A percentile compares a stretch with the other conserved stretches of the same genome.
phyloP scores from a whole-genome alignment of 169 alveolate species.

The Plasmodium coatneyi region DNA sequence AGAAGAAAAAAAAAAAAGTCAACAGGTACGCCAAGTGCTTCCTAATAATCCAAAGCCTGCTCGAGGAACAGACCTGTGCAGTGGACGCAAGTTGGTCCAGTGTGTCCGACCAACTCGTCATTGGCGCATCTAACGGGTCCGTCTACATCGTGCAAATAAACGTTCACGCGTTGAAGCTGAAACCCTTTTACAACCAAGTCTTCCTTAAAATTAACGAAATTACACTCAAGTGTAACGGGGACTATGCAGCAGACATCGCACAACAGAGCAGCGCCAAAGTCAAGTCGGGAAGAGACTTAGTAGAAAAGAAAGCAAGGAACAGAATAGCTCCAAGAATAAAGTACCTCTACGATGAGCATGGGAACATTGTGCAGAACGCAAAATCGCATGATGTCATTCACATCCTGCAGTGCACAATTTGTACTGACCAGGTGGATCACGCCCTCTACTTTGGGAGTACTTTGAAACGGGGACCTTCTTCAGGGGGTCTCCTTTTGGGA shows the following conservation, averaged over 20 bases:
- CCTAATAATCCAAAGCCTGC: slow-evolving; percentile 37
- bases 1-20: slow-evolving; percentile 28
- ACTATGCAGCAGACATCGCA: background rate
- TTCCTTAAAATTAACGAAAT: slow-evolving; percentile 25
- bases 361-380: slow-evolving; percentile 33
- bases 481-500: background rate
- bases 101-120: slow-evolving; percentile 30
- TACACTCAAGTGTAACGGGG: background rate
- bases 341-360: slow-evolving; percentile 61
- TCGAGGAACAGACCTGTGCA: slow-evolving; percentile 73
- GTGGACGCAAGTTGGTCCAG: slow-evolving; percentile 69
- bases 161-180: background rate
- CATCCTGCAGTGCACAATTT: slow-evolving; percentile 8
- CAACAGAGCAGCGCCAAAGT: background rate
- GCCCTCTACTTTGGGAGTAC: background rate
- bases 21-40: slow-evolving; percentile 70
- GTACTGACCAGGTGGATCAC: background rate
- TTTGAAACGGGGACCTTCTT: background rate
- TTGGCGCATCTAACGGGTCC: slow-evolving; percentile 71
- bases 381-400: slow-evolving; percentile 49
- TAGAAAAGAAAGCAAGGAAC: slow-evolving; percentile 32
- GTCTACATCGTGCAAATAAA: slow-evolving; percentile 53
- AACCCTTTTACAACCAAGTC: slow-evolving; percentile 27
- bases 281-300: slow-evolving; percentile 1
- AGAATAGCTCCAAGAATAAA: slow-evolving; percentile 67